Evolutionary conservation across 495 filamentous ascomycete genomes (phyloP), one percentile per base, ranked within the genome.

Genomic region (Talaromyces thailandensis): DNA sequence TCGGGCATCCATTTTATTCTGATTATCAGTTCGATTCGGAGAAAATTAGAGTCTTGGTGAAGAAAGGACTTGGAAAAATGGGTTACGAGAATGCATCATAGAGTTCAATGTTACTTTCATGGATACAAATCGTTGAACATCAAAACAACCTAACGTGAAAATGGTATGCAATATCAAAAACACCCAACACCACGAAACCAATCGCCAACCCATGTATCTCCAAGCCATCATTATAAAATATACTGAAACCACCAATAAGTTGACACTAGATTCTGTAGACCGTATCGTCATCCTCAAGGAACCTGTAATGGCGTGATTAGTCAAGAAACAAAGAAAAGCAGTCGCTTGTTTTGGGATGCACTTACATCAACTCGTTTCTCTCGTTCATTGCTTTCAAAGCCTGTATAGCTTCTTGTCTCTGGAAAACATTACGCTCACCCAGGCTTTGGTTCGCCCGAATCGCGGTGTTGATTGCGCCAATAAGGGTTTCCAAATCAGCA

Each of bases 331-430:
- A 28, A 35, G 23, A 35, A 59, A 48, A 58, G 26, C 28, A 25
- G 12, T 14, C 6, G 53, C 35, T 12, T n/a, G 35, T 53, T 9
- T 16, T 28, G 58, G 16, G 51, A 29, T 40, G 25, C 25, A 88
- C 90, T 86, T 75, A 96, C 95, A 98, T 98, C 73, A 98, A 86
- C 76, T 90, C 84, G 69, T 97, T 97, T 71, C 80, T 77, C 51
- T 88, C 86, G 62, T 89, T 87, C 90, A 98, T 88, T 68, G 76
- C 83, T 71, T 81, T 80, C 67, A 98, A 72, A 57, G 91, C 93
- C 72, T 83, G 77, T 58, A 89, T 74, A 3, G 90, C 92, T 76
- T 98, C 95, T 1, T 76, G 73, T 28, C 80, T 79, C 37, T 76
- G 81, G 77, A 96, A 98, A 43, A 76, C 70, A 16, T 75, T 75